Evolutionary conservation across 2,329 filamentous ascomycete genomes (phyloP), one percentile per base, ranked within the genome.

Genomic region (Colletotrichum filicis): DNA sequence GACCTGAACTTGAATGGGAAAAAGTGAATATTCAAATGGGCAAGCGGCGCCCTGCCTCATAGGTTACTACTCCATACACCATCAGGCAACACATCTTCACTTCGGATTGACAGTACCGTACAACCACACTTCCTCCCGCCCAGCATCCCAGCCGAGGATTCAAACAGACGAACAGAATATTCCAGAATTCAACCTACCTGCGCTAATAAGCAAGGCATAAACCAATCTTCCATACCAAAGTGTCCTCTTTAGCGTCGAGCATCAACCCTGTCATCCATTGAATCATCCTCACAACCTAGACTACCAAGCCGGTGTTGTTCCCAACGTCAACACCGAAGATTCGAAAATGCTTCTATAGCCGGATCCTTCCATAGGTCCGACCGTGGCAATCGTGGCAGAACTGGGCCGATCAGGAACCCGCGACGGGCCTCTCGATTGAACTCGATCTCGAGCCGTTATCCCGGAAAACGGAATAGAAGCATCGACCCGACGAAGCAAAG

Each of bases 331-430:
- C 58, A 35, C 67, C 59, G 24, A 52, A 71, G 35, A n/a, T 57
- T 52, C 37, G 35, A 60, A 69, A n/a, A 60, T 69, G 59, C 66
- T 64, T 64, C 55, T 46, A 49, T 37, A 8, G 35, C 42, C 56
- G 60, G 56, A 52, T 57, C 59, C 52, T 12, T 35, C 16, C 46
- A 32, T 35, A 30, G 61, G 35, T 12, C 30, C 52, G 32, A 28
- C 26, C n/a, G 22, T 26, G 26, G 26, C 26, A 22, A 32, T 52
- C 35, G 56, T 52, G 37, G 64, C 55, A 61, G 60, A 22, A 26
- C 35, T 59, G 59, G 32, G 53, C 46, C 66, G 32, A 65, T 32
- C 60, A 70, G 66, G 19, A 60, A 32, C 66, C 35, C 26, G 60
- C 22, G 35, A 65, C 67, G 66, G 66, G 59, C 24, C 53, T 24